phyloP scores from a whole-genome alignment of 768 basidiomycete species.

The Termitomyces sp. region DNA sequence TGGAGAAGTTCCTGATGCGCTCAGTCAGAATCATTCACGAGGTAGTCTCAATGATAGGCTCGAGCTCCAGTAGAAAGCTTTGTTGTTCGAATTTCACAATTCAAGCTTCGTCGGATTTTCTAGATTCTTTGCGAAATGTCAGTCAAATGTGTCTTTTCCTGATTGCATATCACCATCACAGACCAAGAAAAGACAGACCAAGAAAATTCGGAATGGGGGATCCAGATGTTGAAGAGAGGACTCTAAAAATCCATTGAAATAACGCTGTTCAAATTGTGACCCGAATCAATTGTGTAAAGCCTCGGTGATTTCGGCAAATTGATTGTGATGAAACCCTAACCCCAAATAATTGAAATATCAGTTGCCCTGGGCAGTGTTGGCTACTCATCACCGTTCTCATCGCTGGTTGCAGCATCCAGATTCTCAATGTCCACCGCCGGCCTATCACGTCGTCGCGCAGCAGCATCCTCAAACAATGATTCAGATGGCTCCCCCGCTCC shows the following conservation, averaged over 20 bases:
- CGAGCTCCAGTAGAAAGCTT: not conserved
- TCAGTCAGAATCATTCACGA: not conserved
- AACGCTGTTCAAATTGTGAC: not conserved
- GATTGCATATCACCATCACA: not conserved
- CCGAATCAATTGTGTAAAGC: no score
- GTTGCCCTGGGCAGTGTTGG: not conserved
- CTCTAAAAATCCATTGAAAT: not conserved
- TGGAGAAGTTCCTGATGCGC: not conserved
- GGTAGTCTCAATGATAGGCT: not conserved
- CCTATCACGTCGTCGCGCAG: slow-evolving; percentile 58
- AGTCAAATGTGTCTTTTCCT: no score
- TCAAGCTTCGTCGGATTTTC: not conserved
- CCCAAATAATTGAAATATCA: not conserved
- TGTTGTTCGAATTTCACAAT: not conserved
- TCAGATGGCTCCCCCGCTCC: slow-evolving; percentile 34
- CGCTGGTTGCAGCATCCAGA: not conserved
- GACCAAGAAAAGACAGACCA: not conserved
- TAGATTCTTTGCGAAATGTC: not conserved
- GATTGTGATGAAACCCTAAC: not conserved
- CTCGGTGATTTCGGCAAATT: not conserved
- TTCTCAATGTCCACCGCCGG: slow-evolving; percentile 45
- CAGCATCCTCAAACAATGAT: slow-evolving; percentile 32
- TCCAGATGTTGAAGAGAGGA: not conserved
- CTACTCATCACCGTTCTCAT: not conserved
- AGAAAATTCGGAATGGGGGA: no score